Base-by-base conservation (phyloP, 805 yeast genomes). In the Ogataea henricii region DNA sequence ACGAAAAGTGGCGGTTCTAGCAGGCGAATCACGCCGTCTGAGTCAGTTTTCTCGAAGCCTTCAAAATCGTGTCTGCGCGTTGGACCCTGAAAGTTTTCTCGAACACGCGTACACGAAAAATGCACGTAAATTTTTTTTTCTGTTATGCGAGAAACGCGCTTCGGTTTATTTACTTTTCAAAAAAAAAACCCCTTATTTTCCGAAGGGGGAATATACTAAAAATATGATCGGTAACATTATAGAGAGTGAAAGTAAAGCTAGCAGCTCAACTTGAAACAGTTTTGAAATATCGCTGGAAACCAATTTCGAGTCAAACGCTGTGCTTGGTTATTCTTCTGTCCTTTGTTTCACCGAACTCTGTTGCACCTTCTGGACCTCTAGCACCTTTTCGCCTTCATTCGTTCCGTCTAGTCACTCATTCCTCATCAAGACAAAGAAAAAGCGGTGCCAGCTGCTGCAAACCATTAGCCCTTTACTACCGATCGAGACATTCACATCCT, bases 1-100 rank as follows among this genome's bases (percentile, higher is more conserved):
- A 87, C 64, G 89, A 81, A 55, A 70, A 88, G 59, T 91, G 98
- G 98, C 76, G 80, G 56, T 91, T 91, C 63, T 91, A 68, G 37
- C 57, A n/a, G 25, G 16, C 16, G 9, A 18, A 26, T 14, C 13
- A 6, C 13, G 4, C 13, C 10, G 30, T 27, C 10, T 9, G 13
- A 18, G 14, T 8, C 10, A 25, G 29, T 25, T 37, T 32, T 46
- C 16, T 33, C 10, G 10, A 26, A 16, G 13, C 9, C 10, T 17
- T 17, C 17, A 10, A 14, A 39, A 9, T 18, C 14, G 4, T 9
- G 13, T 22, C 20, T 23, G 26, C 7, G 16, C 16, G 2, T 21
- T n/a, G 26, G 23, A 21, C 39, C 25, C 25, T 35, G 23, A 4
- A 21, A 3, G 4, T 30, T 30, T 32, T 32, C 10, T 32, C 17